Evolutionary conservation across 176 grass and related monocot species (phyloP).

Genomic region (Thalia dealbata): DNA sequence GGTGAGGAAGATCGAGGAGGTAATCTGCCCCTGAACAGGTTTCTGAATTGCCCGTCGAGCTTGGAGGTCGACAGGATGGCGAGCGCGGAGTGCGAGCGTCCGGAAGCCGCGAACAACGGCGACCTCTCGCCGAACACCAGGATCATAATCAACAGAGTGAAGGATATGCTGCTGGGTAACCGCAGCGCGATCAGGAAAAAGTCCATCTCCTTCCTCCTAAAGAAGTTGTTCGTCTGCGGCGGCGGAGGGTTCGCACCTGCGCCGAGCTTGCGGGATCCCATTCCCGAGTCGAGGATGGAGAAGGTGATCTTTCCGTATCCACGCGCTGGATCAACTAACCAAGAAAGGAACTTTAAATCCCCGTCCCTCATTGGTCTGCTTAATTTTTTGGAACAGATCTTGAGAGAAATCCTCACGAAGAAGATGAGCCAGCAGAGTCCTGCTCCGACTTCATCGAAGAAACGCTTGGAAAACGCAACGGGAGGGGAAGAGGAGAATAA

Average conservation of each 20-base stretch:
- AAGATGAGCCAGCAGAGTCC: conserved; percentile 33
- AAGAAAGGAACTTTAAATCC: neutral
- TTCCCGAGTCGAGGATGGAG: conserved; percentile 59
- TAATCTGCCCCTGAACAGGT: conserved; percentile 59
- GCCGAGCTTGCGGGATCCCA: conserved; percentile 44
- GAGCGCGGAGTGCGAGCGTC: neutral
- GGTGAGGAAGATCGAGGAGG: conserved; percentile 14
- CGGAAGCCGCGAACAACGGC: conserved; percentile 23
- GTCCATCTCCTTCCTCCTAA: conserved; percentile 62
- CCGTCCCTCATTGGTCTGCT: neutral
- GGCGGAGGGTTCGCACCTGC: conserved; percentile 45
- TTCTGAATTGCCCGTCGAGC: conserved; percentile 84
- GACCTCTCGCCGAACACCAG: conserved; percentile 73
- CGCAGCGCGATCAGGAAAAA: conserved; percentile 37
- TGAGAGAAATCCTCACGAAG: conserved; percentile 40
- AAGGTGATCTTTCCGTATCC: conserved; percentile 55
- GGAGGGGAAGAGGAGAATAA: neutral
- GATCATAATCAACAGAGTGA: conserved; percentile 73
- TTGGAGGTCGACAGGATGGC: conserved; percentile 57
- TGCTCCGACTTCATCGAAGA: conserved; percentile 21
- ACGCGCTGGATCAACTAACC: too few relatives aligned
- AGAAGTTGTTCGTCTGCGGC: conserved; percentile 61
- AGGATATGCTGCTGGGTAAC: conserved; percentile 45
- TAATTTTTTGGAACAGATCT: conserved; percentile 30
- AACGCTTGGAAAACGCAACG: conserved; percentile 38